Conservation (phyloP, 805 yeast genomes). For the Osmozyma mogii region DNA sequence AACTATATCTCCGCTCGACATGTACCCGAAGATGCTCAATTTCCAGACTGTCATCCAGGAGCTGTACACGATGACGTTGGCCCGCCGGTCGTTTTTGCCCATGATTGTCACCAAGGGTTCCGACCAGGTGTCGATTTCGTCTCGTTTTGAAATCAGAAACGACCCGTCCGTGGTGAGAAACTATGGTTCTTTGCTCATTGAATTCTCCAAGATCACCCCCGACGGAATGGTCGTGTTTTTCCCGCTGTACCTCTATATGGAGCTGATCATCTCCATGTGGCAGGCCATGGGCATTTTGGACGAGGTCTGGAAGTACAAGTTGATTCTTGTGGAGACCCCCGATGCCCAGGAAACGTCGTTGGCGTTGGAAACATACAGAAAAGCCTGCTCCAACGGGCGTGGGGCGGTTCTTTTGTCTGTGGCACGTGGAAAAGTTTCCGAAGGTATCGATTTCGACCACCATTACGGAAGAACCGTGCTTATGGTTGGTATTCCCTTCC, state of each 20-base stretch:
- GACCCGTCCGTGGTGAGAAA: constrained; percentile 97
- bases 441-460: constrained; percentile 98
- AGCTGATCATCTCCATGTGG: constrained; percentile 97
- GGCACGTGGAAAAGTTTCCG: constrained; percentile 98
- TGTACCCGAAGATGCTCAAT: constrained; percentile 96
- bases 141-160: constrained; percentile 92
- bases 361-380: constrained; percentile 90
- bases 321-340: constrained; percentile 94
- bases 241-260: constrained; percentile 97
- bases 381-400: constrained; percentile 95
- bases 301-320: constrained; percentile 96
- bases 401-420: constrained; percentile 95
- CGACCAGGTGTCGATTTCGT: constrained; percentile 94
- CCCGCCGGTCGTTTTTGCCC: constrained; percentile 87
- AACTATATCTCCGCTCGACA: constrained; percentile 94
- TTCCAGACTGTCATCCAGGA: constrained; percentile 91
- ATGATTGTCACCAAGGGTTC: constrained; percentile 96
- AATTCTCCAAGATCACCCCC: constrained; percentile 91
- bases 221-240: constrained; percentile 98
- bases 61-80: constrained; percentile 92
- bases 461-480: constrained; percentile 96
- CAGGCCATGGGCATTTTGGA: constrained; percentile 97
- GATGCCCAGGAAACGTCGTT: constrained; percentile 97
- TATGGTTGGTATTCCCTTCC: constrained; percentile 99
- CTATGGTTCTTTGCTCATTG: constrained; percentile 87